Evolutionary conservation across 441 rosid genomes (phyloP).

Genomic region (Erodium moschatum): DNA sequence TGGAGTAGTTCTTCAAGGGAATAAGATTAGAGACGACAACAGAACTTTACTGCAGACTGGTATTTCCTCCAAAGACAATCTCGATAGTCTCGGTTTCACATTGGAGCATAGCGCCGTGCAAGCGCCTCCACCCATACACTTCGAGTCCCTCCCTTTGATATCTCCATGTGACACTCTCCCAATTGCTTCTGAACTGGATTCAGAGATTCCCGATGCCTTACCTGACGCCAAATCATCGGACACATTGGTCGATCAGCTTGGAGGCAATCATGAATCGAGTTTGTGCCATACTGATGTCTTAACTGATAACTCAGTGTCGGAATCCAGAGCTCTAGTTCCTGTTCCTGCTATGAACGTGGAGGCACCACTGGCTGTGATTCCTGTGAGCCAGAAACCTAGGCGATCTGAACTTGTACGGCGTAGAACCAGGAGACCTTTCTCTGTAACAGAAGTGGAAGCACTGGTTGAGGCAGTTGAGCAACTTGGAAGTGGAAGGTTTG

Average conservation of each 20-base stretch:
- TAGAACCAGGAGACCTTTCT: conserved; percentile 97
- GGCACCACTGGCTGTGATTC: no score
- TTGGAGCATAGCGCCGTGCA: conserved; percentile 42
- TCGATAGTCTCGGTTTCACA: conserved; percentile 44
- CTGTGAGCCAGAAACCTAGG: no score
- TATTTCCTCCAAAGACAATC: conserved; percentile 41
- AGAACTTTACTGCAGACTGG: conserved; percentile 53
- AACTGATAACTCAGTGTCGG: conserved; percentile 13
- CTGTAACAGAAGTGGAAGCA: conserved; percentile 94
- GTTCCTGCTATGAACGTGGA: no score
- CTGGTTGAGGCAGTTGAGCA: conserved; percentile 93
- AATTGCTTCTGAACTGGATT: conserved; percentile 30
- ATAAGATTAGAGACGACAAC: conserved; percentile 54
- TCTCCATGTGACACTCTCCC: neutral
- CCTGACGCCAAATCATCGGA: conserved; percentile 28
- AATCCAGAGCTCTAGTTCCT: no score
- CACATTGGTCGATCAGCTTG: conserved; percentile 23
- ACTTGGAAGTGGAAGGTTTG: conserved; percentile 92
- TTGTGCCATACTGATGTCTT: conserved; percentile 28
- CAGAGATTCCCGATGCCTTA: conserved; percentile 27
- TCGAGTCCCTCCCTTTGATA: conserved; percentile 16
- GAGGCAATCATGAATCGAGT: conserved; percentile 30
- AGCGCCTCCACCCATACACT: conserved; percentile 22
- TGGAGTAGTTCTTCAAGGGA: conserved; percentile 53
- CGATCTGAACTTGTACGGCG: conserved; percentile 46